Evolutionary conservation across 352 stramenopile genomes (phyloP).

Genomic region (Phytophthora nicotianae): DNA sequence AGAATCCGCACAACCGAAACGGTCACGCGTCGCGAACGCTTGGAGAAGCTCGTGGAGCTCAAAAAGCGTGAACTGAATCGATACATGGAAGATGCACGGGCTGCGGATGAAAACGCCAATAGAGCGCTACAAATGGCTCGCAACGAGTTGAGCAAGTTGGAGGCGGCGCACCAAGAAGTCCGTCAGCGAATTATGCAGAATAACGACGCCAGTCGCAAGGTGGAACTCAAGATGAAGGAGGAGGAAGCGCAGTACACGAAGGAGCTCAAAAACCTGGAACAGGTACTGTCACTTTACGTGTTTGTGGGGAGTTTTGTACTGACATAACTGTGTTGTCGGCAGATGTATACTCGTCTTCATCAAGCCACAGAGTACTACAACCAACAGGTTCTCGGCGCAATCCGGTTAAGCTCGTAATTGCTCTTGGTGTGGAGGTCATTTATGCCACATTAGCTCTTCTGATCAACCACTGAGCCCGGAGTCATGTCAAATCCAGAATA

Average conservation of each 20-base stretch:
- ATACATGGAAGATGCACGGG: slow-evolving; percentile 66
- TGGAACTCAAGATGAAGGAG: slow-evolving; percentile 71
- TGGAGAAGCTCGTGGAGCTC: slow-evolving; percentile 73
- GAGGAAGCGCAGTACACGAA: slow-evolving; percentile 68
- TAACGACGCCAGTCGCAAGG: slow-evolving; percentile 56
- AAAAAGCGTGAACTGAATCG: slow-evolving; percentile 72
- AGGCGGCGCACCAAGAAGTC: slow-evolving; percentile 49
- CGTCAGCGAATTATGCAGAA: slow-evolving; percentile 61
- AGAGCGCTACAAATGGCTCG: slow-evolving; percentile 59
- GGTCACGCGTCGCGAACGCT: slow-evolving; percentile 66
- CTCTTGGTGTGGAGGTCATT: too few relatives aligned
- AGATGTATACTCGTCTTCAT: slow-evolving; percentile 78
- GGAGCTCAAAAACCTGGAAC: slow-evolving; percentile 65
- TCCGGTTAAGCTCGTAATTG: slow-evolving; percentile 38
- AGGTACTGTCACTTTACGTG: slow-evolving; percentile 32
- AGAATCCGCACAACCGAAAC: slow-evolving; percentile 52
- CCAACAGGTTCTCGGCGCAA: slow-evolving; percentile 55
- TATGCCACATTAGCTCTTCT: too few relatives aligned
- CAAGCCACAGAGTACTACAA: slow-evolving; percentile 75
- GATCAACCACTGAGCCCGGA: too few relatives aligned
- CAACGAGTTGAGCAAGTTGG: slow-evolving; percentile 61
- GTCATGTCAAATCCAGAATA: slow-evolving; percentile 17
- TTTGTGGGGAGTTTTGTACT: slow-evolving; percentile 1
- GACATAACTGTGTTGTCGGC: slow-evolving; percentile 3
- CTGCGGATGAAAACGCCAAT: slow-evolving; percentile 65